A percentile compares a stretch with the other conserved stretches of the same genome.
These are phyloP conservation scores for Candida sphagnicola DNA, from an alignment of 805 yeast species.

Conservation along the genomic window DNA sequence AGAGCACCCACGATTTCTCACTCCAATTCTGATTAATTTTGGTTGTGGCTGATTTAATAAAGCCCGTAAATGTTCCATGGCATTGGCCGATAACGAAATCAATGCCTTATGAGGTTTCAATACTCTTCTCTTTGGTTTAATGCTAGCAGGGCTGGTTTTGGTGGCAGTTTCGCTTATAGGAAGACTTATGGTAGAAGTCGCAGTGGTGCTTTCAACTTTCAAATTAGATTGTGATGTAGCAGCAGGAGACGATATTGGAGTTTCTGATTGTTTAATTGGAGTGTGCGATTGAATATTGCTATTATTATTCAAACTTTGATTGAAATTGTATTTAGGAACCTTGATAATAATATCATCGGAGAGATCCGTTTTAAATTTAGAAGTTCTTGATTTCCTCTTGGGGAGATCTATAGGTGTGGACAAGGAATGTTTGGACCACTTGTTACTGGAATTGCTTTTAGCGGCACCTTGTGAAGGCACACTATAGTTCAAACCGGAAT, in stretches of 20 bases:
- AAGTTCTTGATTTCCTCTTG: slow-evolving; percentile 30
- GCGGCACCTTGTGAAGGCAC: slow-evolving; percentile 10
- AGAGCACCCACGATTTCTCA: slow-evolving; percentile 94
- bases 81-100: slow-evolving; percentile 73
- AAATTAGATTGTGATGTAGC: neutral
- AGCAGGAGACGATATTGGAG: neutral
- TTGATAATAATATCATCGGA: slow-evolving; percentile 2
- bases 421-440: slow-evolving; percentile 32
- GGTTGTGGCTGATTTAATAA: slow-evolving; percentile 81
- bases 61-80: slow-evolving; percentile 64
- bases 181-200: slow-evolving; percentile 3
- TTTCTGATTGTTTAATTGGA: neutral
- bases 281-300: too few species aligned
- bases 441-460: slow-evolving; percentile 9
- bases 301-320: too few species aligned
- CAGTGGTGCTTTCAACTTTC: slow-evolving; percentile 5
- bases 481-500: slow-evolving; percentile 18
- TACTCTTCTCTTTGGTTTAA: slow-evolving; percentile 42
- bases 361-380: slow-evolving; percentile 14
- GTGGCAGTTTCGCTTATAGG: too few species aligned
- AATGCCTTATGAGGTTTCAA: slow-evolving; percentile 88
- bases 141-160: neutral
- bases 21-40: slow-evolving; percentile 85
- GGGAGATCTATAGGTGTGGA: slow-evolving; percentile 10
- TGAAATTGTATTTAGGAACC: slow-evolving; percentile 2